Evolutionary conservation across 164 flowering plant species (phyloP).

Genomic region (Echeveria elegans): DNA sequence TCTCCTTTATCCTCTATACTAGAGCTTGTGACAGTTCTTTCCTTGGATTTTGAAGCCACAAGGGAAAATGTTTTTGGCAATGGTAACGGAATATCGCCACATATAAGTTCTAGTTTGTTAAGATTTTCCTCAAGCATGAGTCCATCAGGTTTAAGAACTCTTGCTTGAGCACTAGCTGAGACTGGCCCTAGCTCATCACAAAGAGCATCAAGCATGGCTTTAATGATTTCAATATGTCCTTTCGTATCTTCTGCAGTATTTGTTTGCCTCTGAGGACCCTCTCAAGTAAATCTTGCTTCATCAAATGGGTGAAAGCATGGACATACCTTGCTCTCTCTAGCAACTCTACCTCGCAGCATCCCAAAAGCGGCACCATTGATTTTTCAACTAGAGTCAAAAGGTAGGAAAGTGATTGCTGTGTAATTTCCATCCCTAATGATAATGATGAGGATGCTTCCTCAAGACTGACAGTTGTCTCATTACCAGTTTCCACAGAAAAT

Average conservation of each 20-base stretch:
- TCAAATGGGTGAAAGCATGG: slow-evolving; percentile 52
- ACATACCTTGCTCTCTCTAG: slow-evolving; percentile 68
- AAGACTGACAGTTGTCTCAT: background rate
- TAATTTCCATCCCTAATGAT: slow-evolving; percentile 19
- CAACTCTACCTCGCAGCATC: slow-evolving; percentile 67
- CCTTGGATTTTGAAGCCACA: slow-evolving; percentile 21
- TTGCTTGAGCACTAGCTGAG: slow-evolving; percentile 60
- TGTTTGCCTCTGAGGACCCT: slow-evolving; percentile 19
- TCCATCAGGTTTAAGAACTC: slow-evolving; percentile 71
- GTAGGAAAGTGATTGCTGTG: slow-evolving; percentile 38
- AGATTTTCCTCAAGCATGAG: slow-evolving; percentile 59
- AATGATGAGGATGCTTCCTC: slow-evolving; percentile 25
- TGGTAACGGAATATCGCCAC: slow-evolving; percentile 37
- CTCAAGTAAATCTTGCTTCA: slow-evolving; percentile 34
- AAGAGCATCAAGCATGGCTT: slow-evolving; percentile 38
- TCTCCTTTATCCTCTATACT: slow-evolving; percentile 37
- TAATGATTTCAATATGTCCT: slow-evolving; percentile 27
- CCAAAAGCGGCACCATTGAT: slow-evolving; percentile 47
- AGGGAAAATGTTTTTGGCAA: slow-evolving; percentile 34
- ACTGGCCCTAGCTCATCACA: slow-evolving; percentile 74
- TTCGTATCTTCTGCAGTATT: slow-evolving; percentile 16
- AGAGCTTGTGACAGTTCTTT: slow-evolving; percentile 15
- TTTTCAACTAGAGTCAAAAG: slow-evolving; percentile 42
- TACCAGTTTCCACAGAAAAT: too few species aligned
- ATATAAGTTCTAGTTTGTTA: slow-evolving; percentile 49